phyloP scores from a whole-genome alignment of 768 basidiomycete species.

The Boletus edulis region DNA sequence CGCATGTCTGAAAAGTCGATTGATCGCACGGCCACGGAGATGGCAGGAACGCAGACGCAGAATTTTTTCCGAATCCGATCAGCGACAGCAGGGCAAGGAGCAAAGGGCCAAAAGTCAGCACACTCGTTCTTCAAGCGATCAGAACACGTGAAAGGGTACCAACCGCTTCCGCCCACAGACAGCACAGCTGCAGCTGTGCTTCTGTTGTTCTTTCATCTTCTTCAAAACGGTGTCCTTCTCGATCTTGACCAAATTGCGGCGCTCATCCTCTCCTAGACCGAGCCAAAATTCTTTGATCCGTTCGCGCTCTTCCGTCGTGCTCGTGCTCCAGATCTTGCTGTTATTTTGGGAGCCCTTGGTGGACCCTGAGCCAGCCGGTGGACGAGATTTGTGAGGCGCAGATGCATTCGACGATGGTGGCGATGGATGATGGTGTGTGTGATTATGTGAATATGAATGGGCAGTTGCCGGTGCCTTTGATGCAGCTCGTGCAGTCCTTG shows the following conservation, averaged over 20 bases:
- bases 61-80: conserved; percentile 21
- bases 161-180: conserved; percentile 97
- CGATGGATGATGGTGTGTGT: conserved; percentile 54
- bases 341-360: conserved; percentile 39
- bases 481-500: conserved; percentile 46
- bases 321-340: conserved; percentile 94
- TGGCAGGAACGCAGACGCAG: conserved; percentile 3
- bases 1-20: conserved; percentile 62
- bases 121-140: conserved; percentile 7
- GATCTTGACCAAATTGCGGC: conserved; percentile 89
- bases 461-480: conserved; percentile 57
- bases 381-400: conserved; percentile 30
- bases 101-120: conserved; percentile 27
- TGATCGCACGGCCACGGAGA: conserved; percentile 2
- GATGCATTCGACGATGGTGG: conserved; percentile 36
- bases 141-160: conserved; percentile 38
- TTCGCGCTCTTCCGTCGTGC: conserved; percentile 89
- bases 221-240: conserved; percentile 97
- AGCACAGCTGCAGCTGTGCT: conserved; percentile 92
- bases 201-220: conserved; percentile 99
- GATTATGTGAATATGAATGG: conserved; percentile 49
- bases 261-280: conserved; percentile 85
- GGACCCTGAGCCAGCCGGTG: conserved; percentile 27
- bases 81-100: conserved; percentile 12
- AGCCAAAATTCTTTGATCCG: conserved; percentile 99